Conservation (phyloP, 75 land plant species). For the Larix kaempferi region DNA sequence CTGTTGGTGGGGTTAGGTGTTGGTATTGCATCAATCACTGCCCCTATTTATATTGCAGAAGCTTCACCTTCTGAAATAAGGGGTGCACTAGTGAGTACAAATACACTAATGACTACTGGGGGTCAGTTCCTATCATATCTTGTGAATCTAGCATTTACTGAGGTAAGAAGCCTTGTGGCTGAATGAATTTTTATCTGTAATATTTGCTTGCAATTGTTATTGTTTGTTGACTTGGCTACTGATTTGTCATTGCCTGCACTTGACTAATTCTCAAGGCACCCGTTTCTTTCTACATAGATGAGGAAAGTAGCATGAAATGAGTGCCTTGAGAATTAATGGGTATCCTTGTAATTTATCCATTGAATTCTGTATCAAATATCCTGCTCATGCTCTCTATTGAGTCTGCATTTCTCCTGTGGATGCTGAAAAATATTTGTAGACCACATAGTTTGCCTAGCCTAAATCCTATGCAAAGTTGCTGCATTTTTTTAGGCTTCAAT, state of each 20-base stretch:
- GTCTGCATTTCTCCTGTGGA: not conserved
- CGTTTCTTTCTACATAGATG: too few relatives aligned
- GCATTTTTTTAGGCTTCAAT: not conserved
- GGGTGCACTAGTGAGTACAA: slow-evolving; percentile 77
- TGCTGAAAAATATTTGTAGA: not conserved
- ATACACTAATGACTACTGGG: slow-evolving; percentile 83
- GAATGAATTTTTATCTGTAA: not conserved
- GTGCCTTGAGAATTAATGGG: not conserved
- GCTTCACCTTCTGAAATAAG: slow-evolving; percentile 79
- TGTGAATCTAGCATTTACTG: slow-evolving; percentile 81
- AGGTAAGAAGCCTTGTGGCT: slow-evolving; percentile 42
- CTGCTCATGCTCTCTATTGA: not conserved
- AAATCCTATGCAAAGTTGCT: too few relatives aligned
- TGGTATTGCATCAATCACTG: slow-evolving; percentile 88
- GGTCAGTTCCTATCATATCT: slow-evolving; percentile 90
- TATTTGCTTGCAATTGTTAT: too few relatives aligned
- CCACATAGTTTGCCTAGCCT: not conserved
- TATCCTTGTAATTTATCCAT: not conserved
- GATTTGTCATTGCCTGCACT: not conserved
- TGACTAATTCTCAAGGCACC: too few relatives aligned
- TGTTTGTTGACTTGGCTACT: not conserved
- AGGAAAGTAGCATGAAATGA: not conserved
- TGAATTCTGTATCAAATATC: not conserved
- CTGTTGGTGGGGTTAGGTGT: slow-evolving; percentile 78
- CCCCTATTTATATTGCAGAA: slow-evolving; percentile 89